phyloP scores from a whole-genome alignment of 306 rosid genomes.

The Malus asiatica region DNA sequence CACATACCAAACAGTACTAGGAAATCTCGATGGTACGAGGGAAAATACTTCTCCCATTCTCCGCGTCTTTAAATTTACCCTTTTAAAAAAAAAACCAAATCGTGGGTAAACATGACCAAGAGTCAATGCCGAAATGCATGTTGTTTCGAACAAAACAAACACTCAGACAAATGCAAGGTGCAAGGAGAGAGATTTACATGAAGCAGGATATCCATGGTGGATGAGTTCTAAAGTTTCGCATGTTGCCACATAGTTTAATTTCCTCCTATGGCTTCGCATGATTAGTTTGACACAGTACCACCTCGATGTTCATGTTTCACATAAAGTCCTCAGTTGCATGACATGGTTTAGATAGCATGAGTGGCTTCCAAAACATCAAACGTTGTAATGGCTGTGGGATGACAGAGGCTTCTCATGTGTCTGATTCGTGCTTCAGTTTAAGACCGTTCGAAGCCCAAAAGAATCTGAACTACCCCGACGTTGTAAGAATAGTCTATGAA shows the following conservation, averaged over 20 bases:
- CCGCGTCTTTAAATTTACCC: too few relatives aligned
- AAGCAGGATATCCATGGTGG: too few relatives aligned
- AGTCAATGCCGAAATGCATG: background rate
- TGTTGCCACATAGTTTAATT: too few relatives aligned
- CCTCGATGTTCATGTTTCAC: too few relatives aligned
- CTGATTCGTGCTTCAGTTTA: background rate
- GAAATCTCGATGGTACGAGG: background rate
- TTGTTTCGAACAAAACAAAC: background rate
- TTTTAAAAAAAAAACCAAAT: background rate
- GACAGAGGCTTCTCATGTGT: background rate
- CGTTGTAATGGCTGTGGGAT: background rate
- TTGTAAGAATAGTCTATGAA: background rate
- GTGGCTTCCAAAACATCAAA: background rate
- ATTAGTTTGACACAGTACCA: background rate
- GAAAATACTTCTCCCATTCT: background rate
- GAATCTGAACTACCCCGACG: too few relatives aligned
- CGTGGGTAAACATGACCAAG: background rate
- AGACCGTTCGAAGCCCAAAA: too few relatives aligned
- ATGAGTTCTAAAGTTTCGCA: too few relatives aligned
- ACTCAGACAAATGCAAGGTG: background rate
- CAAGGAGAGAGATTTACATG: background rate
- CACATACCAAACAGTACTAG: too few relatives aligned
- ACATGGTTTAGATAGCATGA: too few relatives aligned
- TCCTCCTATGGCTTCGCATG: too few relatives aligned
- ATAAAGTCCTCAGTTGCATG: too few relatives aligned